Evolutionary conservation across 441 rosid genomes (phyloP).

Genomic region (Pelargonium myrrhifolium): DNA sequence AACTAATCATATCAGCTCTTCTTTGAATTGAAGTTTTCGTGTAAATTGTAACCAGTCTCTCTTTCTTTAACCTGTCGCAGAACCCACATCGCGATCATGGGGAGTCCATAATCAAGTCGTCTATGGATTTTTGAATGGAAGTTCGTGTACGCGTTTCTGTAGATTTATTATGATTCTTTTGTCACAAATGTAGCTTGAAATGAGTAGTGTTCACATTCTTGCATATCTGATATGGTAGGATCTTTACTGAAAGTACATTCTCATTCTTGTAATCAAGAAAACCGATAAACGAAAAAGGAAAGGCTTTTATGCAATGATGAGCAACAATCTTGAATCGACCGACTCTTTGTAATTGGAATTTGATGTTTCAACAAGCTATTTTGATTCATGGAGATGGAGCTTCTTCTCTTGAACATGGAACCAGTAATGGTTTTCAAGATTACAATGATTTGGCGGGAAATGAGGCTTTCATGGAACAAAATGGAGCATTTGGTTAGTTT

Average conservation of each 20-base stretch:
- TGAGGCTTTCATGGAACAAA: not conserved
- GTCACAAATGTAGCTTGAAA: no score
- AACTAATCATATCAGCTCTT: not conserved
- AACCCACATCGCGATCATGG: constrained; percentile 27
- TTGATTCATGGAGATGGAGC: constrained; percentile 57
- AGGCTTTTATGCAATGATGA: no score
- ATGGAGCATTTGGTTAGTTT: not conserved
- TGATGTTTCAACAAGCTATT: constrained; percentile 66
- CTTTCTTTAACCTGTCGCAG: constrained; percentile 31
- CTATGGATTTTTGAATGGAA: not conserved
- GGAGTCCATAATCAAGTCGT: constrained; percentile 15
- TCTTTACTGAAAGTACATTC: no score
- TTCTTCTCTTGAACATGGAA: constrained; percentile 48
- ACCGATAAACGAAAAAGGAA: no score
- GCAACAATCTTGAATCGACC: no score
- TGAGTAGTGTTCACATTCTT: no score
- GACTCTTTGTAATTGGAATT: no score
- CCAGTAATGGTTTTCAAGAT: constrained; percentile 42
- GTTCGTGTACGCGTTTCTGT: no score
- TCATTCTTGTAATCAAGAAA: no score
- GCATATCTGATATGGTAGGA: no score
- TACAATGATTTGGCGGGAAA: constrained; percentile 17
- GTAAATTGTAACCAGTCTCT: constrained; percentile 11
- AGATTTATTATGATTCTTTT: no score
- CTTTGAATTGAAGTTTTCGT: constrained; percentile 1